Evolutionary conservation across 2,329 filamentous ascomycete species (phyloP), one percentile per base, ranked within the genome.

Genomic region (Mariannaea elegans): DNA sequence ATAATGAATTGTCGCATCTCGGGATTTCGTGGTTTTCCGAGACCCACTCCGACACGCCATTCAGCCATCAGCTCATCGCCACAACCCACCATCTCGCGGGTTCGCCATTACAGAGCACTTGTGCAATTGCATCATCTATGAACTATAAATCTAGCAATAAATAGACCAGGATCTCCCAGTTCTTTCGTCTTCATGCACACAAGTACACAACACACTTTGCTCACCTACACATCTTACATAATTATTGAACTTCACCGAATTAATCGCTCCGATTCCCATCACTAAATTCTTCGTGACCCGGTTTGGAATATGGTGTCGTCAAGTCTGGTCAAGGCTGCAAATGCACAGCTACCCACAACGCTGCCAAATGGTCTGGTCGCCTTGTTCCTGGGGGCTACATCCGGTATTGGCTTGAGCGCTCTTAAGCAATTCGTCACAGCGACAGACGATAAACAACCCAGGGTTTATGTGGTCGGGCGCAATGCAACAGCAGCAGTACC

Each of bases 361-460:
- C 47, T 63, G 1, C 61, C 61, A 19, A 10, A 24, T 7, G 56
- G 46, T 5, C 64, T 79, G 1, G 76, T 79, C 3, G 79, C 78
- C 45, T 76, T 83, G 10, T 84, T 84, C 55, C 75, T 84, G 3
- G 82, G 83, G 36, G 83, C 78, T 24, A 86, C 83, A 3, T 78
- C 76, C 38, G 83, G 83, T 8, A 84, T 86, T 27, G 83, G 83
- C 21, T 73, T 81, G 59, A 73, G 76, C 9, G 78, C 82, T 1
- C 70, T 84, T n/a, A 79, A 78, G 54, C 71, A 77, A 41, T 79
- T 84, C 42, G 77, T 76, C 19, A 66, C 76, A 21, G 71, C 79
- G 3, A 63, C 67, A 4, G 46, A 53, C 9, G 49, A 51, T 39
- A 56, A 65, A 14, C 69, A 70, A 1, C 82, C 83, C 1, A 78